Evolutionary conservation across 2,329 filamentous ascomycete genomes (phyloP).

Genomic region (Pseudogymnoascus sp.): DNA sequence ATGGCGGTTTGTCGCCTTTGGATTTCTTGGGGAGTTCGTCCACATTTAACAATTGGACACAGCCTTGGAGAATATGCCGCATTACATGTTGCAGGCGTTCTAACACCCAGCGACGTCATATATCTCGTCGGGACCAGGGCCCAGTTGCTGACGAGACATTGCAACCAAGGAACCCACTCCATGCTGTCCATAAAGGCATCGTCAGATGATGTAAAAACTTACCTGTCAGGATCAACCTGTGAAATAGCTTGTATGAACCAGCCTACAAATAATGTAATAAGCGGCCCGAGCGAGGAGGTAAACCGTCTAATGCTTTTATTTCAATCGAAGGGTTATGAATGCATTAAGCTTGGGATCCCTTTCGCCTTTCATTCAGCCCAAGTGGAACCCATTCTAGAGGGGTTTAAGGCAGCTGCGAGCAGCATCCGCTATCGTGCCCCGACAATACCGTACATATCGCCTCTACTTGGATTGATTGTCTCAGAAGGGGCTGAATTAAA

Average conservation of each 20-base stretch:
- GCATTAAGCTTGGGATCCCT: conserved; percentile 52
- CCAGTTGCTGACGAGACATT: conserved; percentile 54
- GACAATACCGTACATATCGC: conserved; percentile 55
- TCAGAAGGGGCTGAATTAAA: conserved; percentile 47
- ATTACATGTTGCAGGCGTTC: conserved; percentile 59
- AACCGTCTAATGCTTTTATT: conserved; percentile 42
- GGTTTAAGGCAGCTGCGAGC: conserved; percentile 47
- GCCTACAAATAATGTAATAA: conserved; percentile 63
- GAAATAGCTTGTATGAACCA: conserved; percentile 65
- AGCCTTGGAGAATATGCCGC: conserved; percentile 68
- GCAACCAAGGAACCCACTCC: conserved; percentile 57
- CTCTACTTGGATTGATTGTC: conserved; percentile 54
- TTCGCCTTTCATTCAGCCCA: conserved; percentile 61
- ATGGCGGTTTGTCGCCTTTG: conserved; percentile 47
- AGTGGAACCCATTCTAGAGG: conserved; percentile 52
- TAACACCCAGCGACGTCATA: conserved; percentile 62
- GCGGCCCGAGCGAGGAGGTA: conserved; percentile 46
- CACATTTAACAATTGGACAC: conserved; percentile 48
- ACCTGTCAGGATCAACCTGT: conserved; percentile 42
- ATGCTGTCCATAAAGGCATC: conserved; percentile 49
- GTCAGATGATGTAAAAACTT: conserved; percentile 40
- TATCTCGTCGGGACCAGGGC: conserved; percentile 63
- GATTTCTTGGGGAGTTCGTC: conserved; percentile 45
- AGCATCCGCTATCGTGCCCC: conserved; percentile 48
- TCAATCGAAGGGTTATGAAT: conserved; percentile 45